phyloP scores from a whole-genome alignment of 1,139 yeast species.

The Debaryomyces singareniensis region DNA sequence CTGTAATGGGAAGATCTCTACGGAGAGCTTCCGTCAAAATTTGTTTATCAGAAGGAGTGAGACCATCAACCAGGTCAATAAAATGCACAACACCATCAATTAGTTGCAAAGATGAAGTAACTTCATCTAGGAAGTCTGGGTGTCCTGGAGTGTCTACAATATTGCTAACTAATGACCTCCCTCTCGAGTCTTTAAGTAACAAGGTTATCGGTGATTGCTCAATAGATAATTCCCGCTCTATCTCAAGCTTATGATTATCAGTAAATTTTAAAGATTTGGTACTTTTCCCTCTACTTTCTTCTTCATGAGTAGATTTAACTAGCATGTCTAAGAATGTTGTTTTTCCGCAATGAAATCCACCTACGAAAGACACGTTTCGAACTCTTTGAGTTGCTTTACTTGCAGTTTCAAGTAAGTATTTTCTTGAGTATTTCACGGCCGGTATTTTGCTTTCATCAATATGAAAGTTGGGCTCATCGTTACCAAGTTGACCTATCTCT shows the following conservation, averaged over 20 bases:
- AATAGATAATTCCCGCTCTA: slow-evolving; percentile 64
- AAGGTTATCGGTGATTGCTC: slow-evolving; percentile 60
- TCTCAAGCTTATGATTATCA: slow-evolving; percentile 67
- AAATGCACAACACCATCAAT: slow-evolving; percentile 66
- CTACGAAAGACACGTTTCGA: slow-evolving; percentile 77
- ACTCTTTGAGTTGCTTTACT: slow-evolving; percentile 53
- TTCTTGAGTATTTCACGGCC: slow-evolving; percentile 52
- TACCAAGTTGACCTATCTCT: slow-evolving; percentile 28
- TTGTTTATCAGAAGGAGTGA: slow-evolving; percentile 47
- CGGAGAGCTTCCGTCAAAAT: slow-evolving; percentile 44
- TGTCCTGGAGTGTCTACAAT: slow-evolving; percentile 91
- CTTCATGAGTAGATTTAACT: slow-evolving; percentile 57
- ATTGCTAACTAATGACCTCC: slow-evolving; percentile 54
- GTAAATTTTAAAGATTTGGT: slow-evolving; percentile 52
- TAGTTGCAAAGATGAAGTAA: slow-evolving; percentile 48
- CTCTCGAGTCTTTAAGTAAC: slow-evolving; percentile 49
- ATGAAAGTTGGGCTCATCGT: slow-evolving; percentile 5
- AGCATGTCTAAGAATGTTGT: slow-evolving; percentile 71
- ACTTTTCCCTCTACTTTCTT: slow-evolving; percentile 20
- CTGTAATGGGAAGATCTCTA: slow-evolving; percentile 43
- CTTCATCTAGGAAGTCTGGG: slow-evolving; percentile 73
- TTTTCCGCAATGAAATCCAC: slow-evolving; percentile 83
- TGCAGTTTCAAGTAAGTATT: slow-evolving; percentile 50
- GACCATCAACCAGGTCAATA: slow-evolving; percentile 83
- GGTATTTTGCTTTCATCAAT: slow-evolving; percentile 39